Evolutionary conservation across 2,329 filamentous ascomycete species (phyloP), one percentile per base, ranked within the genome.

Genomic region (Fusarium longipes): DNA sequence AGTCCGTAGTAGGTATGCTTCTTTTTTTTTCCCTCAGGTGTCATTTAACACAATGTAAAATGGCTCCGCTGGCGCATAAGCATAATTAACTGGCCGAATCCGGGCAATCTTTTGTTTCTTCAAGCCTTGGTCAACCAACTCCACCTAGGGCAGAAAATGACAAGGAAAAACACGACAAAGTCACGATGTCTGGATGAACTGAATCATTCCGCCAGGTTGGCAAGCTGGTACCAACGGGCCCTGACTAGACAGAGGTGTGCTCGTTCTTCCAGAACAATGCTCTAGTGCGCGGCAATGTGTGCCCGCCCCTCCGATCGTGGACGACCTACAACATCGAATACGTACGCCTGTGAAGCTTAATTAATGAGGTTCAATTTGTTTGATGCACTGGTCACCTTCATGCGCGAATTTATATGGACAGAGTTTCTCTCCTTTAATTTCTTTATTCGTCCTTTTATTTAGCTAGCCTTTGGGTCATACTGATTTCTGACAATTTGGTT

Each of bases 311-410:
- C 33, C 50, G 43, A 57, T 42, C 45, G 65, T 55, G 24, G 49
- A 60, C 11, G 58, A 67, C 51, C 43, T n/a, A n/a, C n/a, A n/a
- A 53, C 35, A 39, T 53, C 48, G 11, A 40, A 47, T 51, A 36
- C 49, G 30, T 51, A 36, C 49, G 30, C 48, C 52, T 40, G 50
- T 64, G 54, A 65, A 54, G 33, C 49, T 56, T 54, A 33, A 58
- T 54, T 52, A 42, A 61, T 44, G 45, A 44, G 33, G 24, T 65
- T 68, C 65, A 67, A 67, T 67, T 39, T 68, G 55, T 57, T 57
- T 55, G 65, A 68, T 27, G 65, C 65, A 65, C 54, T 67, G 62
- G 59, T 36, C 29, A 45, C 51, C 40, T 51, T 48, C 55, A 62
- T 68, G 65, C 65, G 63, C 56, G 36, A 65, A 49, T 61, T 61